Conservation (phyloP, 768 basidiomycete species). For the Pleurotus citrinopileatus region DNA sequence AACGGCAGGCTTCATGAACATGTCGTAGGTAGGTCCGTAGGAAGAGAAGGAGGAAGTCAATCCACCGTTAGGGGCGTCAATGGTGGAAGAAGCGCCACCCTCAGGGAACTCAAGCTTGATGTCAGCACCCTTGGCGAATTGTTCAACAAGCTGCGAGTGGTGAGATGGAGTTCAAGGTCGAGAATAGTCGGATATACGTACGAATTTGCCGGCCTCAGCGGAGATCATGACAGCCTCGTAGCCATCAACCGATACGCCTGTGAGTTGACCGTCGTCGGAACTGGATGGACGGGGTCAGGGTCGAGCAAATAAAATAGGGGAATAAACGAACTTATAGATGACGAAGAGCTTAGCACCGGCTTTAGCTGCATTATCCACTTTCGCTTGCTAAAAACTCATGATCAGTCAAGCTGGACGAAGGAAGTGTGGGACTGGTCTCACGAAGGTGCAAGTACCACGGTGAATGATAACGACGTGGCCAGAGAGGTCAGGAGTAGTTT, state of each 20-base stretch:
- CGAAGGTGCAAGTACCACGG: conserved; percentile 57
- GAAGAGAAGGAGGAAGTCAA: conserved; percentile 53
- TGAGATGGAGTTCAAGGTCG: not conserved
- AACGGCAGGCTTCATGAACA: conserved; percentile 53
- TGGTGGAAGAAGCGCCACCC: conserved; percentile 34
- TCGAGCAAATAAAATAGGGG: not conserved
- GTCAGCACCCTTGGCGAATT: conserved; percentile 41
- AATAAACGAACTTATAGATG: conserved; percentile 50
- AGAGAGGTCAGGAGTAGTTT: conserved; percentile 50
- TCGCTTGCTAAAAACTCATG: conserved; percentile 32
- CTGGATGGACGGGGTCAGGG: not conserved
- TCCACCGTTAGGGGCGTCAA: conserved; percentile 52
- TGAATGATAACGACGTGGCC: conserved; percentile 53
- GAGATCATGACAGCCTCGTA: conserved; percentile 51
- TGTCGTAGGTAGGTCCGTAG: conserved; percentile 61
- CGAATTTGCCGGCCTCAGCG: conserved; percentile 52
- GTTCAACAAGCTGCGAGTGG: conserved; percentile 39
- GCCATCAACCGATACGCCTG: conserved; percentile 40
- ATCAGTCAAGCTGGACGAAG: not conserved
- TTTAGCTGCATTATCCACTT: conserved; percentile 49
- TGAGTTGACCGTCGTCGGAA: conserved; percentile 43
- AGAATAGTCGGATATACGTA: conserved; percentile 22
- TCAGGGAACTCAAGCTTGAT: conserved; percentile 49
- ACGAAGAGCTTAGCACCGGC: conserved; percentile 47
- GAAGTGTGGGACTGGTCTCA: conserved; percentile 19